These are phyloP conservation scores for Allomyces macrogynus DNA, from an alignment of 192 early-diverging fungal genomes.

Conservation along the genomic window DNA sequence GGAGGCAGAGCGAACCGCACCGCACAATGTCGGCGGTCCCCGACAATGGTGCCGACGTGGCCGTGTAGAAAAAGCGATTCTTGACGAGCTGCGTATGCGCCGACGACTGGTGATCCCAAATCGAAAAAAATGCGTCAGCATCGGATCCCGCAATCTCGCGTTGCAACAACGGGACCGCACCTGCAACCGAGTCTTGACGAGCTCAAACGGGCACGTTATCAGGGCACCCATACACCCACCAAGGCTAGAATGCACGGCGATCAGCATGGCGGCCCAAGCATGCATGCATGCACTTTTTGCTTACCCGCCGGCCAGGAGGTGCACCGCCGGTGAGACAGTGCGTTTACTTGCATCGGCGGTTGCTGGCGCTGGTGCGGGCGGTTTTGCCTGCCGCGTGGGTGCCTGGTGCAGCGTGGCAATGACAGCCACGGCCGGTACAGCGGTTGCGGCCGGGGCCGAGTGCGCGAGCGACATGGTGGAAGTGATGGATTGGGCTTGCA, in stretches of 20 bases:
- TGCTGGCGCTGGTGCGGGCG: too few relatives aligned
- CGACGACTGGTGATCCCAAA: background rate
- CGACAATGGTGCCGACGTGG: slow-evolving; percentile 8
- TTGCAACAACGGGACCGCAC: too few relatives aligned
- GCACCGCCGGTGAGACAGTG: slow-evolving; percentile 9
- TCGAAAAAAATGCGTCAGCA: slow-evolving; percentile 16
- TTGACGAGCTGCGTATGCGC: background rate
- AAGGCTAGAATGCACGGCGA: slow-evolving; percentile 15
- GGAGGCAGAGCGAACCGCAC: background rate
- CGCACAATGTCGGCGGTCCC: slow-evolving; percentile 9
- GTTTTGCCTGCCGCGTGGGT: too few relatives aligned
- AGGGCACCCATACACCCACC: slow-evolving; percentile 67
- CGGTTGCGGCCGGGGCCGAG: too few relatives aligned
- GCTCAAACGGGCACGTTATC: slow-evolving; percentile 77
- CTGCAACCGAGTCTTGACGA: slow-evolving; percentile 83
- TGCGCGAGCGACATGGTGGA: too few relatives aligned
- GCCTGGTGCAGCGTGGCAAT: too few relatives aligned
- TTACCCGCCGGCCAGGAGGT: slow-evolving; percentile 52
- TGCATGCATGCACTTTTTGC: background rate
- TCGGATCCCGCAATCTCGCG: too few relatives aligned
- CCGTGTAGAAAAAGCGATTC: background rate
- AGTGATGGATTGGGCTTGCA: too few relatives aligned
- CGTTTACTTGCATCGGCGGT: background rate
- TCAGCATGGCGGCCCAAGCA: background rate
- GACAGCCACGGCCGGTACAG: too few relatives aligned